phyloP scores from a whole-genome alignment of 2,329 filamentous ascomycete species.

The Rhytidhysteron rufulum region DNA sequence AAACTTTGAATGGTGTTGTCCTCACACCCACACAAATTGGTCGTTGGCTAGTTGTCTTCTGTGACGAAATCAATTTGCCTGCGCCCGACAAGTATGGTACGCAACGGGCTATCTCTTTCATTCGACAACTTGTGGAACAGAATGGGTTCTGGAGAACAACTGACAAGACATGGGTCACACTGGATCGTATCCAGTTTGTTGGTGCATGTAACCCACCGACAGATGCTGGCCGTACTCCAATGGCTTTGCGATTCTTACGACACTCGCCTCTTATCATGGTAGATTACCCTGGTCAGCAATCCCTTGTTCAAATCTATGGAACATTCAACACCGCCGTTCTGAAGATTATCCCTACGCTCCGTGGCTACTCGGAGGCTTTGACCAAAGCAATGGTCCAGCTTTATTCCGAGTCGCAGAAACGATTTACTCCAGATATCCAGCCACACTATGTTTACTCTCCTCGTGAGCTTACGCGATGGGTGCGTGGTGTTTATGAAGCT shows the following conservation, averaged over 20 bases:
- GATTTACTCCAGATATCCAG: conserved; percentile 94
- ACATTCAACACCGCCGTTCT: conserved; percentile 96
- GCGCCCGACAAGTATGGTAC: conserved; percentile 97
- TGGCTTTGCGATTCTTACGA: conserved; percentile 88
- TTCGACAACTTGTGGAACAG: conserved; percentile 95
- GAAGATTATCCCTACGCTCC: conserved; percentile 93
- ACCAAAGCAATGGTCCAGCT: conserved; percentile 98
- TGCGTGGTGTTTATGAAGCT: conserved; percentile 94
- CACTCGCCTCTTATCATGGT: conserved; percentile 99
- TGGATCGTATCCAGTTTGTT: conserved; percentile 98
- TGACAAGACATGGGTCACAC: conserved; percentile 95
- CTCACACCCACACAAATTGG: conserved; percentile 96
- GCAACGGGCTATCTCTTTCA: conserved; percentile 93
- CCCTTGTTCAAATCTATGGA: conserved; percentile 94
- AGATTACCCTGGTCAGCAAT: conserved; percentile 94
- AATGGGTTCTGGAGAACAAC: conserved; percentile 98
- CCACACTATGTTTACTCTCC: conserved; percentile 99
- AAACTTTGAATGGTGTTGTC: conserved; percentile 93
- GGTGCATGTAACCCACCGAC: conserved; percentile 98
- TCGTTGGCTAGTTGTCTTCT: conserved; percentile 97
- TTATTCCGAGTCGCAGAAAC: conserved; percentile 88
- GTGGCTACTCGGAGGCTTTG: conserved; percentile 88
- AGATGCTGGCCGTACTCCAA: conserved; percentile 90
- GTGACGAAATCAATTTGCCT: conserved; percentile 98
- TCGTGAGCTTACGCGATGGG: conserved; percentile 96